Evolutionary conservation across 371 early-diverging fungal genomes (phyloP), one percentile per base, ranked within the genome.

Genomic region (Zychaea mexicana): DNA sequence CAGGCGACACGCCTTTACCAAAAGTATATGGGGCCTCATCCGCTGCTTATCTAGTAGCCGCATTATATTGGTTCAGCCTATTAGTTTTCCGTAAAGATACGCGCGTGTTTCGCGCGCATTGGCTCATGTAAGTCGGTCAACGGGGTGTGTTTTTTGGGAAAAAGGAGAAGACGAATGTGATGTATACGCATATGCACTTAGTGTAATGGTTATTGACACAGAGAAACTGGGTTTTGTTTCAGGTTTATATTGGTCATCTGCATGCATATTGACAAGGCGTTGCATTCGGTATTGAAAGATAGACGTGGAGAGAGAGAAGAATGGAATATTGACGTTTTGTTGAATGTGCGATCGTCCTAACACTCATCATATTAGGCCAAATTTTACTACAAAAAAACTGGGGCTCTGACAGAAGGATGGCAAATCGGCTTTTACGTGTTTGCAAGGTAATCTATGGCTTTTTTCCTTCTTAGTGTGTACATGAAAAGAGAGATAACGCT

Each of bases 401-500:
- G 85, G 1, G 59, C 72, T 24, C 73, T 77, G 17, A 71, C 78
- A 36, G 84, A 86, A 49, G 85, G 81, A 8, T 84, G 83, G 84
- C 73, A 77, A 3, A 81, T 84, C 32, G 82, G 83, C 57, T 82
- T 82, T 57, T 86, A 86, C 59, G 68, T 86, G 22, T 86, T 84
- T 71, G 80, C 85, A 24, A 76, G 79, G 82, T 81, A 75, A 67
- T 71, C n/a, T n/a, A n/a, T n/a, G n/a, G n/a, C n/a, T n/a, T n/a
- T n/a, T n/a, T n/a, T 27, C 15, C 13, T 24, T 53, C 32, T 22
- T 22, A n/a, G n/a, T n/a, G n/a, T n/a, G n/a, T n/a, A n/a, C n/a
- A n/a, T n/a, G n/a, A n/a, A n/a, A n/a, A n/a, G n/a, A n/a, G n/a
- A n/a, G n/a, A n/a, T n/a, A n/a, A n/a, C n/a, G n/a, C n/a, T n/a